Percentiles rank a stretch among this genome's conserved stretches.
Evolutionary conservation across 768 basidiomycete genomes (phyloP).

Genomic region (Tylopilus plumbeoviolaceoides): DNA sequence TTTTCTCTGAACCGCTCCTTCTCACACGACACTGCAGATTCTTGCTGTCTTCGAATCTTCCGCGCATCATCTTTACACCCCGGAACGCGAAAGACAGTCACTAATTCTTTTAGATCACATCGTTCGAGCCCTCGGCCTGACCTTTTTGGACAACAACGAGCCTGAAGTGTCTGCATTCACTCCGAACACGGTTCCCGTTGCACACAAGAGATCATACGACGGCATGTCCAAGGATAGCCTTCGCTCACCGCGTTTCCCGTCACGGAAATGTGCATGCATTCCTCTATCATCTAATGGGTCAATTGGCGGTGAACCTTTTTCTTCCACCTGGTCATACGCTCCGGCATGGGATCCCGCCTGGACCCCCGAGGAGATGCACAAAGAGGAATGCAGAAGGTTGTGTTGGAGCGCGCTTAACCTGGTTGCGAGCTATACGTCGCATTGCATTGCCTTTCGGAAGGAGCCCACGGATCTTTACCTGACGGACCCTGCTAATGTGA

Average conservation of each 20-base stretch:
- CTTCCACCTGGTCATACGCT: constrained; percentile 43
- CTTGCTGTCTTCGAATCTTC: constrained; percentile 76
- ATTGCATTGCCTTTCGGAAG: constrained; percentile 62
- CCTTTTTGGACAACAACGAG: constrained; percentile 54
- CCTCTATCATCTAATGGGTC: constrained; percentile 34
- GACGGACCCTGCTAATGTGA: constrained; percentile 63
- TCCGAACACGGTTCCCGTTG: constrained; percentile 47
- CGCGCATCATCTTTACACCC: constrained; percentile 61
- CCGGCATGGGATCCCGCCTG: constrained; percentile 63
- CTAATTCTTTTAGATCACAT: constrained; percentile 62
- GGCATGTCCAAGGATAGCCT: constrained; percentile 24
- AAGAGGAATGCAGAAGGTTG: constrained; percentile 70
- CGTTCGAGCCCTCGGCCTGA: constrained; percentile 52
- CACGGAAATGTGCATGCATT: constrained; percentile 46
- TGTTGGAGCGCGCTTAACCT: constrained; percentile 74
- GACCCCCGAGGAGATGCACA: constrained; percentile 50
- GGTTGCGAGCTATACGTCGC: constrained; percentile 62
- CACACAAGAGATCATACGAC: constrained; percentile 32
- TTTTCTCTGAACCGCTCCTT: neutral
- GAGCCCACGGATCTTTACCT: constrained; percentile 55
- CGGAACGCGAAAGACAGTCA: constrained; percentile 48
- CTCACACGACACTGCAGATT: constrained; percentile 43
- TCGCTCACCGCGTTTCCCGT: constrained; percentile 25
- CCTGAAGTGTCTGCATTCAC: constrained; percentile 49
- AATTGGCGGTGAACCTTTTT: constrained; percentile 33